Conservation (phyloP, 75 land plant genomes). For the Pinus tabuliformis region DNA sequence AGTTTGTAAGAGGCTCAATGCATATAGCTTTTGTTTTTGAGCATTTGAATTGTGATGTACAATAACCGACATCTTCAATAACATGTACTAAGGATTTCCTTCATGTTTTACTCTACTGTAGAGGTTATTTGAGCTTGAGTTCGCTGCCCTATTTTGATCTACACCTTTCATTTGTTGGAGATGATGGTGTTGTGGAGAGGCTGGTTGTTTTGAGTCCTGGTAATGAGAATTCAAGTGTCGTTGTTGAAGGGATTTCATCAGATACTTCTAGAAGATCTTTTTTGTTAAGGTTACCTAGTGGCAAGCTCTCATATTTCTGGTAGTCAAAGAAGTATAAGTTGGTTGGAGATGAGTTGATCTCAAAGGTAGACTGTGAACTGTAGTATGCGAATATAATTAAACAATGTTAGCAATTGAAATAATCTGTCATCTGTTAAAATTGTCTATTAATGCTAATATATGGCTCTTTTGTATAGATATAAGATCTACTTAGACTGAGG, state of each 20-base stretch:
- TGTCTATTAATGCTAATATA: conserved; percentile 3
- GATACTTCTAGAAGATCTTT: conserved; percentile 81
- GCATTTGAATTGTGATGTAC: background rate
- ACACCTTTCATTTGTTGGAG: conserved; percentile 69
- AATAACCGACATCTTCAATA: background rate
- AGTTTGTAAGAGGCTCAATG: background rate
- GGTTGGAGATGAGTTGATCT: conserved; percentile 59
- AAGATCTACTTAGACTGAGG: conserved; percentile 53
- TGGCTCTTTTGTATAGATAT: conserved; percentile 48
- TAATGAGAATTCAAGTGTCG: conserved; percentile 32
- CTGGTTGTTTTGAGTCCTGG: conserved; percentile 40
- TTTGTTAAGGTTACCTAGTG: conserved; percentile 36
- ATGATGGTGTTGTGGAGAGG: conserved; percentile 67
- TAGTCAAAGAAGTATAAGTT: conserved; percentile 74
- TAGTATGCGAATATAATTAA: background rate
- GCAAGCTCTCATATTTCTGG: conserved; percentile 58
- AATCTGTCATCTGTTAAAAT: background rate
- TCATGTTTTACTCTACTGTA: conserved; percentile 16
- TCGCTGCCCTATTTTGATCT: conserved; percentile 83
- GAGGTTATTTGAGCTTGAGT: conserved; percentile 70
- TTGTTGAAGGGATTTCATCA: conserved; percentile 41
- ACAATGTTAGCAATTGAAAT: background rate
- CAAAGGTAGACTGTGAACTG: conserved; percentile 43
- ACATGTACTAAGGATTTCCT: background rate
- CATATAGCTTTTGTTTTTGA: background rate